A percentile compares a stretch with the other conserved stretches of the same genome.
These are phyloP conservation scores for Gymnopus androsaceus DNA, from an alignment of 1,284 basidiomycete species.

Conservation along the genomic window DNA sequence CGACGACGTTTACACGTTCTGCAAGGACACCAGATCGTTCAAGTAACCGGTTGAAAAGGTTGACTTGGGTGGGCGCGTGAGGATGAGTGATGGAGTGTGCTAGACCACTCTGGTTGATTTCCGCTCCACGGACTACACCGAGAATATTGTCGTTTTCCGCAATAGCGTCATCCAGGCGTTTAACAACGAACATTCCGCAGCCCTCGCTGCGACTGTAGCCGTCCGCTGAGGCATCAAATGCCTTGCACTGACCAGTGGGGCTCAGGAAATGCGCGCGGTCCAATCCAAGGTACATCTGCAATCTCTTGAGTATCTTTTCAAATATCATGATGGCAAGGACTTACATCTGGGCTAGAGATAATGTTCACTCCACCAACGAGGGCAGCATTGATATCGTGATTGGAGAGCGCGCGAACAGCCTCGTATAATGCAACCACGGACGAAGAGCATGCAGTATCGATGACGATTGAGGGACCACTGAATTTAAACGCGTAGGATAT, in stretches of 20 bases:
- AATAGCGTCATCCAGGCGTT: conserved; percentile 65
- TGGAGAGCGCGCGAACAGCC: conserved; percentile 62
- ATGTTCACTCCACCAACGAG: conserved; percentile 75
- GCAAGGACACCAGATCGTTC: conserved; percentile 46
- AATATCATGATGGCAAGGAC: conserved; percentile 21
- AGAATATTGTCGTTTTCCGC: conserved; percentile 65
- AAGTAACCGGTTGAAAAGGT: conserved; percentile 54
- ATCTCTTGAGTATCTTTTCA: neutral
- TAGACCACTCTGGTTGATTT: conserved; percentile 68
- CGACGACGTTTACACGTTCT: conserved; percentile 56
- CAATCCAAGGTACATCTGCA: conserved; percentile 68
- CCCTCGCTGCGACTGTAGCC: conserved; percentile 77
- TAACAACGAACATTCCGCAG: conserved; percentile 70
- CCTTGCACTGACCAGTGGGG: conserved; percentile 65
- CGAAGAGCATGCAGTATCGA: conserved; percentile 76
- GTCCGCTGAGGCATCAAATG: conserved; percentile 71
- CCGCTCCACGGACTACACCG: conserved; percentile 66
- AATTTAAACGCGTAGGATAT: conserved; percentile 69
- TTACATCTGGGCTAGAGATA: conserved; percentile 70
- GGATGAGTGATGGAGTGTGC: conserved; percentile 71
- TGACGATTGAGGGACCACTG: conserved; percentile 66
- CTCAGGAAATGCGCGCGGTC: conserved; percentile 71
- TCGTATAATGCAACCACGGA: conserved; percentile 68
- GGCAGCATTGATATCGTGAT: conserved; percentile 64
- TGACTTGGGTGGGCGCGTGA: conserved; percentile 58